Percentiles rank a stretch among this genome's conserved stretches.
These are phyloP conservation scores for Prunella vulgaris DNA, from an alignment of 257 asterid genomes.

Conservation along the genomic window DNA sequence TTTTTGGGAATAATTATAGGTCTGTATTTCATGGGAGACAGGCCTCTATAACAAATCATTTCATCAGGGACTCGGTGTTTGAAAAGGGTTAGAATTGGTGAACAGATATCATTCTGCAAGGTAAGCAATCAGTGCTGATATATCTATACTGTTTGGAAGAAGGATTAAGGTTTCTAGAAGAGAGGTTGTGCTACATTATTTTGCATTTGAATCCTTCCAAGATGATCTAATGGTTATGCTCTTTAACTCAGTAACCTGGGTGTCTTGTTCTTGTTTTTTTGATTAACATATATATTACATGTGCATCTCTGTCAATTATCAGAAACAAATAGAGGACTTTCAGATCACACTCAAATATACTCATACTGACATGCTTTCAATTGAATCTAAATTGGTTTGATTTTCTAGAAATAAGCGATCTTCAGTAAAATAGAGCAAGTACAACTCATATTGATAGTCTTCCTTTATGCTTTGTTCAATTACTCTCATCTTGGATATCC, in stretches of 20 bases:
- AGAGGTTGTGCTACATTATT: conserved; percentile 64
- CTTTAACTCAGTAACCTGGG: conserved; percentile 51
- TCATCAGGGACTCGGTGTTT: conserved; percentile 58
- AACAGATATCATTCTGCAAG: conserved; percentile 77
- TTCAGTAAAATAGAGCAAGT: not conserved
- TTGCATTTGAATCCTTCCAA: conserved; percentile 64
- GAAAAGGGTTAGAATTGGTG: conserved; percentile 58
- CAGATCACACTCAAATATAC: not conserved
- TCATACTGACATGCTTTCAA: too few species aligned
- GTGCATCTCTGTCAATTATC: too few species aligned
- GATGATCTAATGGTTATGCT: conserved; percentile 69
- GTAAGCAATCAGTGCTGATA: conserved; percentile 24
- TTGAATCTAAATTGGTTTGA: not conserved
- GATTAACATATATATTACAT: not conserved
- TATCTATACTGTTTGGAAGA: conserved; percentile 47
- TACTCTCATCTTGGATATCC: not conserved
- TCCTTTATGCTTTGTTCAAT: not conserved
- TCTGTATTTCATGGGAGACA: not conserved
- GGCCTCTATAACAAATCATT: too few species aligned
- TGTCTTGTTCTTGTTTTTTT: not conserved
- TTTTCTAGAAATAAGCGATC: not conserved
- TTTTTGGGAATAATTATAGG: not conserved
- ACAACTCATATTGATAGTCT: not conserved
- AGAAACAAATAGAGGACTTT: too few species aligned
- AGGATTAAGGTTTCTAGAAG: conserved; percentile 84